Base-by-base conservation (phyloP, 1,284 basidiomycete genomes). In the Ustilago esculenta region DNA sequence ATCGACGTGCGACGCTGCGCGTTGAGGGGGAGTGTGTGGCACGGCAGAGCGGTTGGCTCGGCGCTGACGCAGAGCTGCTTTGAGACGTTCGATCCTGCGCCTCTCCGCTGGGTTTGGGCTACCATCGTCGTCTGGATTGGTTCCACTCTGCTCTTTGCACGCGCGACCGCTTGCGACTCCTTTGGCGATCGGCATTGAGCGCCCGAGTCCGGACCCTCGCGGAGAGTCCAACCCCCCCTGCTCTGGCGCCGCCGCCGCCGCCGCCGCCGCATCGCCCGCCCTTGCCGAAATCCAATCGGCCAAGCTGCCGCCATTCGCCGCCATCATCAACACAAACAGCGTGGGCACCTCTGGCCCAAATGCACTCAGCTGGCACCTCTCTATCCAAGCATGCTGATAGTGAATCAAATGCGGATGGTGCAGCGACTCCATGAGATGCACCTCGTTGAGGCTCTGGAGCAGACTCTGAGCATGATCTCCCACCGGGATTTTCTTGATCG, bases 301-400 rank as follows among this genome's bases (percentile, higher is more conserved):
- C 36, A 81, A 53, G 29, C 76, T 77, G 2, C 80, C 80, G 1
- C 78, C 80, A 43, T 81, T 81, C 4, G 80, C 80, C 3, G 74
- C 78, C 72, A 76, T 77, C 80, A 81, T 81, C 11, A 81, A 45
- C 23, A 81, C 76, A 34, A 75, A 73, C 20, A 81, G 41, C 5
- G 79, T 80, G 8, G 78, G 78, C 6, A 81, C 78, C 10, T 48
- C 43, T 3, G 80, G 80, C 7, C 69, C 58, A 32, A 79, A 80
- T 7, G 58, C 34, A 8, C 63, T 68, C 18, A 64, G 30, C 51
- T 72, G 72, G 8, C 72, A 60, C 37, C 66, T 61, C 80, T 97
- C 94, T 17, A 97, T 87, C 94, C 94, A 97, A 0, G 93, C 89
- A 75, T 96, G 94, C 82, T 96, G 94, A 78, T 96, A 96, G 15